Conservation (phyloP, 352 stramenopile species). For the Phytophthora fragariae region DNA sequence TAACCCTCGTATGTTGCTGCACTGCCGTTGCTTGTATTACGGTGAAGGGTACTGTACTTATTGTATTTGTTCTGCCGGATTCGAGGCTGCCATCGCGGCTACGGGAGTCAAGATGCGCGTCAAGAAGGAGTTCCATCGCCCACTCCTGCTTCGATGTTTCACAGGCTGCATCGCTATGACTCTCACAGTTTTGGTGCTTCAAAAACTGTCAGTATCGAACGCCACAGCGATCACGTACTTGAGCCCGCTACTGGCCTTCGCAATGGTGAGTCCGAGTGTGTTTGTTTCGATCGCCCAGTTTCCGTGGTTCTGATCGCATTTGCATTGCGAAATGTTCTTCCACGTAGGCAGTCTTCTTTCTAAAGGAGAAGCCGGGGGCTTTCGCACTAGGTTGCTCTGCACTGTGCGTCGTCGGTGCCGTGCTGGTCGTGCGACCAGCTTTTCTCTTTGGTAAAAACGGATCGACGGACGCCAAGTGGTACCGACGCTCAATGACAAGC, state of each 20-base stretch:
- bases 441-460: slow-evolving; percentile 52
- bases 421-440: slow-evolving; percentile 53
- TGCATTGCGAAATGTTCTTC: background rate
- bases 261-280: slow-evolving; percentile 41
- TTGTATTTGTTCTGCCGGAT: background rate
- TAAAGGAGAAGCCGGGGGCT: slow-evolving; percentile 50
- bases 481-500: slow-evolving; percentile 36
- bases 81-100: slow-evolving; percentile 47
- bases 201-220: slow-evolving; percentile 68
- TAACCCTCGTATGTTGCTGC: slow-evolving; percentile 52
- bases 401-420: slow-evolving; percentile 55
- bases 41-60: background rate
- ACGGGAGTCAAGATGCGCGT: slow-evolving; percentile 42
- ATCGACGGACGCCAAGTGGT: slow-evolving; percentile 37
- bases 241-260: slow-evolving; percentile 69
- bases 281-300: background rate
- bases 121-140: slow-evolving; percentile 42
- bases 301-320: background rate
- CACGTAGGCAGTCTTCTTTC: slow-evolving; percentile 45
- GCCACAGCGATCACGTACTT: slow-evolving; percentile 72
- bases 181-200: slow-evolving; percentile 62
- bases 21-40: background rate
- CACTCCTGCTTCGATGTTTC: slow-evolving; percentile 51
- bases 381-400: slow-evolving; percentile 44
- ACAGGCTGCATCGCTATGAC: slow-evolving; percentile 56